Percentiles rank a stretch among this genome's conserved stretches.
phyloP scores from a whole-genome alignment of 257 asterid genomes.

The Rehmannia glutinosa region DNA sequence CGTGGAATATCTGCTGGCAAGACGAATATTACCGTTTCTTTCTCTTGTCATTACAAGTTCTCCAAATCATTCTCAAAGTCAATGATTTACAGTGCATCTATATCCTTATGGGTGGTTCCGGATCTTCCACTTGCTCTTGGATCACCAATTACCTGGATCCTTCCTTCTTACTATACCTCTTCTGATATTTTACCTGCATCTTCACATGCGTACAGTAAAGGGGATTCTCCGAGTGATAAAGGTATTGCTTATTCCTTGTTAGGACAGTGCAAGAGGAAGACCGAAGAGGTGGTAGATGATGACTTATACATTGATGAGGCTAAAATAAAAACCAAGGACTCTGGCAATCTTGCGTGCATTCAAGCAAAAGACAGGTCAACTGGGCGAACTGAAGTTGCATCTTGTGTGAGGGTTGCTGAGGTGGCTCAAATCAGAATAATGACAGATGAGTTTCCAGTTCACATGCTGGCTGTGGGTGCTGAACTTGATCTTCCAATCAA shows the following conservation, averaged over 20 bases:
- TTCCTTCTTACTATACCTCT: slow-evolving; percentile 75
- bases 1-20: slow-evolving; percentile 75
- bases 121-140: slow-evolving; percentile 90
- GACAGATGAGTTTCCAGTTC: slow-evolving; percentile 46
- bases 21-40: slow-evolving; percentile 60
- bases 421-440: slow-evolving; percentile 67
- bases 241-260: slow-evolving; percentile 69
- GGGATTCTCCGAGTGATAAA: slow-evolving; percentile 41
- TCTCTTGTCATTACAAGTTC: slow-evolving; percentile 58
- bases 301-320: slow-evolving; percentile 55
- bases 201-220: slow-evolving; percentile 39
- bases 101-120: slow-evolving; percentile 59
- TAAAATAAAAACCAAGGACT: slow-evolving; percentile 53
- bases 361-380: slow-evolving; percentile 70
- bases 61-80: slow-evolving; percentile 41
- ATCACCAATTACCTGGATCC: slow-evolving; percentile 71
- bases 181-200: slow-evolving; percentile 67
- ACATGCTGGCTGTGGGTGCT: slow-evolving; percentile 54
- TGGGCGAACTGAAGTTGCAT: slow-evolving; percentile 79
- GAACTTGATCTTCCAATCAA: slow-evolving; percentile 56
- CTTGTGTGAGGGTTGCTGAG: slow-evolving; percentile 81
- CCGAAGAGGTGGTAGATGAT: slow-evolving; percentile 40
- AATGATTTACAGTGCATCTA: slow-evolving; percentile 53
- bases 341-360: slow-evolving; percentile 69
- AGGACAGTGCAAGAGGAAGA: slow-evolving; percentile 37